phyloP scores from a whole-genome alignment of 441 rosid species.

The Aquilaria agallochum region DNA sequence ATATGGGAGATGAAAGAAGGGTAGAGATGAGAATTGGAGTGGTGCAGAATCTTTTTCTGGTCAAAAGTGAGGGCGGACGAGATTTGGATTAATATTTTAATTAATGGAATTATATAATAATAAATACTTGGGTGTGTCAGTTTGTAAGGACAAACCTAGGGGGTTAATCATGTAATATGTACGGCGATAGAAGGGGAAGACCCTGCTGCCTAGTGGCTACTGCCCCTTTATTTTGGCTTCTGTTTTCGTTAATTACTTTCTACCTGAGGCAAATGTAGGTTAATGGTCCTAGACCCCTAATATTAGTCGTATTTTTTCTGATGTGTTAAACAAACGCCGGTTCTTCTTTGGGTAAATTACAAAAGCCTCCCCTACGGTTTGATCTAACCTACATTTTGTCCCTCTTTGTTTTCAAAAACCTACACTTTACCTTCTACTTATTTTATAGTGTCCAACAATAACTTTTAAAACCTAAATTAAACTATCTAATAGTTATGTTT shows the following conservation, averaged over 20 bases:
- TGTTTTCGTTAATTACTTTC: conserved; percentile 3
- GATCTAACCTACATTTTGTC: too few species aligned
- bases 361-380: too few species aligned
- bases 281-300: too few species aligned
- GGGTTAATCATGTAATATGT: conserved; percentile 17
- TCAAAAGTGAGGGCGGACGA: conserved; percentile 31
- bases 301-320: too few species aligned
- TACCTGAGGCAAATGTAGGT: not conserved
- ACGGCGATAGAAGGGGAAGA: conserved; percentile 10
- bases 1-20: not conserved
- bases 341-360: too few species aligned
- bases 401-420: too few species aligned
- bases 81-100: conserved; percentile 32
- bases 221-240: not conserved
- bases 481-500: too few species aligned
- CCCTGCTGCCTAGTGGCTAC: not conserved
- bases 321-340: too few species aligned
- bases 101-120: conserved; percentile 1
- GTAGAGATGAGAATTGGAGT: conserved; percentile 9
- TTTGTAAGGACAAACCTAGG: conserved; percentile 14
- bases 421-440: too few species aligned
- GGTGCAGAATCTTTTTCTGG: conserved; percentile 34
- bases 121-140: conserved; percentile 18
- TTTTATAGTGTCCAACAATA: too few species aligned
- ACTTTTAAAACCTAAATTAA: too few species aligned